These are phyloP conservation scores for Trametes coccinea DNA, from an alignment of 768 basidiomycete genomes.

Conservation along the genomic window DNA sequence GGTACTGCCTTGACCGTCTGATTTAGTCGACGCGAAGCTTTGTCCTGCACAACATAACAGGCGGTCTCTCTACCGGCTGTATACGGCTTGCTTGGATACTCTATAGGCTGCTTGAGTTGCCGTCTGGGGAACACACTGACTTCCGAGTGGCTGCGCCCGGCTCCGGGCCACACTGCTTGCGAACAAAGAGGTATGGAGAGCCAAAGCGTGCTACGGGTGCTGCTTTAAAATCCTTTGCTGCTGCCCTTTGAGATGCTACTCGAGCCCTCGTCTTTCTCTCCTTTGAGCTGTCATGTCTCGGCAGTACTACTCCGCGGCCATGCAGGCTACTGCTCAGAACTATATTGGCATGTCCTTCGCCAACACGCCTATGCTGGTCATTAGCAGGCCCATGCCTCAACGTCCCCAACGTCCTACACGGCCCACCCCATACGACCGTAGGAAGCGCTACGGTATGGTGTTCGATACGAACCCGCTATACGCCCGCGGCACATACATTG, in stretches of 20 bases:
- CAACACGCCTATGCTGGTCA: constrained; percentile 16
- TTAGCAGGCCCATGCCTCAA: constrained; percentile 20
- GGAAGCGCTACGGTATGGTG: constrained; percentile 13
- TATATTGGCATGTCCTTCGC: constrained; percentile 19
- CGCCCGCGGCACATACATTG: not conserved
- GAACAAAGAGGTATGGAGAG: constrained; percentile 9
- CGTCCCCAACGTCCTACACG: constrained; percentile 8
- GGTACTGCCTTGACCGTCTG: constrained; percentile 10
- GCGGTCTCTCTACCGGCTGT: constrained; percentile 5
- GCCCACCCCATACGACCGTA: not conserved
- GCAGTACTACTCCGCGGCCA: constrained; percentile 5
- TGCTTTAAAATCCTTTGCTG: constrained; percentile 1
- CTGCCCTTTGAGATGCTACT: constrained; percentile 7
- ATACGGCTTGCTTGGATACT: not conserved
- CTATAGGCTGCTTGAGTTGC: constrained; percentile 3
- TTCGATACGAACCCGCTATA: constrained; percentile 11
- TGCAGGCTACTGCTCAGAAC: constrained; percentile 5
- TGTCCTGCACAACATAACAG: constrained; percentile 5
- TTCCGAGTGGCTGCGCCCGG: constrained; percentile 11
- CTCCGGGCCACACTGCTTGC: constrained; percentile 10
- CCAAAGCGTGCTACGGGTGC: not conserved
- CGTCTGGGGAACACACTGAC: not conserved
- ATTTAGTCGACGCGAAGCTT: constrained; percentile 6
- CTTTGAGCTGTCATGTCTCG: constrained; percentile 9
- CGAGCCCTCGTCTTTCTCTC: constrained; percentile 9